These are phyloP conservation scores for Debaryomycetaceae sp. DNA, from an alignment of 1,139 yeast genomes.

Conservation along the genomic window DNA sequence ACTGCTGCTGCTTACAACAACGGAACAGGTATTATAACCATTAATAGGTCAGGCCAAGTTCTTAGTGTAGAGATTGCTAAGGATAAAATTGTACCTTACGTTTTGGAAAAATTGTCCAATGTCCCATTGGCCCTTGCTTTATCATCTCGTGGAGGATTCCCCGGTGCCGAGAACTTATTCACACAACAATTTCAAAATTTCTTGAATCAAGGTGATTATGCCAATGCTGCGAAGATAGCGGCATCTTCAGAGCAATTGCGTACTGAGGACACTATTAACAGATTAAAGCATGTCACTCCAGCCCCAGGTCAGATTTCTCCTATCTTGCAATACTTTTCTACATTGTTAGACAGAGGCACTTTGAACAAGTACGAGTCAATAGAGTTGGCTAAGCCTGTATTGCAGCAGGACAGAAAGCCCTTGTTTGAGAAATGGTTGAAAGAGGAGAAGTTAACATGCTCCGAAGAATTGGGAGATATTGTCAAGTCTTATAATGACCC, in stretches of 20 bases:
- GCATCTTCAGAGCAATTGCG: slow-evolving; percentile 93
- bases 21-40: slow-evolving; percentile 82
- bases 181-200: slow-evolving; percentile 87
- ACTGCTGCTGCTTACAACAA: slow-evolving; percentile 77
- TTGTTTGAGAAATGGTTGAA: slow-evolving; percentile 94
- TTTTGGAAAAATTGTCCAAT: slow-evolving; percentile 81
- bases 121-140: slow-evolving; percentile 83
- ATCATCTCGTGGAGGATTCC: slow-evolving; percentile 93
- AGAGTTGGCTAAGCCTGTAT: slow-evolving; percentile 92
- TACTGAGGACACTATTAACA: slow-evolving; percentile 91
- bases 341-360: slow-evolving; percentile 88
- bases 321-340: slow-evolving; percentile 87
- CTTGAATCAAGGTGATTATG: slow-evolving; percentile 81
- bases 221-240: slow-evolving; percentile 94
- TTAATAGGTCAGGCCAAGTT: slow-evolving; percentile 94
- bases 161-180: slow-evolving; percentile 94
- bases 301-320: slow-evolving; percentile 96
- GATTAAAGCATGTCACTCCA: slow-evolving; percentile 88
- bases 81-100: slow-evolving; percentile 84
- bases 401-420: slow-evolving; percentile 93
- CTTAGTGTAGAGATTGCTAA: slow-evolving; percentile 87
- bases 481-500: slow-evolving; percentile 80
- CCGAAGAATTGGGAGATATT: slow-evolving; percentile 96
- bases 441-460: slow-evolving; percentile 88
- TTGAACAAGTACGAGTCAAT: slow-evolving; percentile 91